Base-by-base conservation (phyloP, 352 stramenopile species). In the Phytophthora capsici region DNA sequence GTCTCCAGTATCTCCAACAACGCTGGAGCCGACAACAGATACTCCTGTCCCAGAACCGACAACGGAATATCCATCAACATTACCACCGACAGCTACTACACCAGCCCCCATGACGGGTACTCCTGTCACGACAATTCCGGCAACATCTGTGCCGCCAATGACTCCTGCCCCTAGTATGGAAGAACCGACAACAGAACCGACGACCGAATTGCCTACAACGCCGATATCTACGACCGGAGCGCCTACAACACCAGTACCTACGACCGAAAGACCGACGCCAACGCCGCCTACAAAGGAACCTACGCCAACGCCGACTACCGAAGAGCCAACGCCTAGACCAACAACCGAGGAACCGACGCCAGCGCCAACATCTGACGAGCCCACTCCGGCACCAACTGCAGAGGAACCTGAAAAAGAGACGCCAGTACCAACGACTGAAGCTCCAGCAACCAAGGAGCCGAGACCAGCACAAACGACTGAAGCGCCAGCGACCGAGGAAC, bases 51-150 rank as follows among this genome's bases (percentile, higher is more conserved):
- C n/a, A n/a, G n/a, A n/a, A n/a, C n/a, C 55, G 8, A 47, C 54
- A 13, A 63, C 54, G 6, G 22, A 47, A 10, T 32, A 28, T 13
- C 57, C 57, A 5, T 22, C 23, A 16, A 56, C 49, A 32, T 14
- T 30, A 19, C 6, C 16, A 17, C 36, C 37, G 6, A 41, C 46
- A 16, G 50, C 47, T 19, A 20, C 30, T 30, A 22, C 19, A 6
- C 26, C 40, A 16, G 26, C 23, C 4, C 49, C 49, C 3, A 63
- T 30, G 4, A 55, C 47, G 3, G 16, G 34, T 3, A 40, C 36
- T 20, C 56, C 55, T 0, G 26, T n/a, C 5, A 8, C 44, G 9
- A 28, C 48, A 32, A 19, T 22, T 37, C 50, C 38, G 14, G 20
- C 38, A 26, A 23, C 44, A 13, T 14, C 9, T 44, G 43, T 46